A percentile compares a stretch with the other conserved stretches of the same genome.
These are phyloP conservation scores for Fraxinus greggii DNA, from an alignment of 305 asterid genomes.

Conservation along the genomic window DNA sequence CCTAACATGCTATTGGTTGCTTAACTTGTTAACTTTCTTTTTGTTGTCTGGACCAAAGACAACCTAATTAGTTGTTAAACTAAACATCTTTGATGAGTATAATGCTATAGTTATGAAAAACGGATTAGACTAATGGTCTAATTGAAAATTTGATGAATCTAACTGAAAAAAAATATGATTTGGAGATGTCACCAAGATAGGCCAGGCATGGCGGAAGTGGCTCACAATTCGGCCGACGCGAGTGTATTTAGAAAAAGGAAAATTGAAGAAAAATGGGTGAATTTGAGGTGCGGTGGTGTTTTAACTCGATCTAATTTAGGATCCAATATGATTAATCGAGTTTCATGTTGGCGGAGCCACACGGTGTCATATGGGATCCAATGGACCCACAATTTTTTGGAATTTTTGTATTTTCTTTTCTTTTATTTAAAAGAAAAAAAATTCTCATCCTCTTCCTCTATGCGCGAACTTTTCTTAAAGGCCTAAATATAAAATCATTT, in stretches of 20 bases:
- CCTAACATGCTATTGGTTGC: conserved; percentile 1
- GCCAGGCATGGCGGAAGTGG: background rate
- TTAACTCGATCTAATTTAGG: too few species aligned
- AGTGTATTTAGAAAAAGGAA: background rate
- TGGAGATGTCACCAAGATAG: background rate
- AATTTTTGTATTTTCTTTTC: too few species aligned
- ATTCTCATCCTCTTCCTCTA: too few species aligned
- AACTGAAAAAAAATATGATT: conserved; percentile 4
- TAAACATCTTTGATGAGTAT: background rate
- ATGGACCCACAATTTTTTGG: background rate
- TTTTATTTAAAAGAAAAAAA: too few species aligned
- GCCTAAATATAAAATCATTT: too few species aligned
- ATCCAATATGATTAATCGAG: too few species aligned
- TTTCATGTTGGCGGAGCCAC: too few species aligned
- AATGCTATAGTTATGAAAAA: background rate
- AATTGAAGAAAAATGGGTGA: too few species aligned
- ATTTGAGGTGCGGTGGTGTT: background rate
- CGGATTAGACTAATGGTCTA: background rate
- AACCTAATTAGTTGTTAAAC: background rate
- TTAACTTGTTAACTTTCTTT: background rate
- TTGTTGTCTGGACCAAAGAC: background rate
- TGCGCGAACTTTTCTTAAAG: too few species aligned
- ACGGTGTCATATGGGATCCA: too few species aligned
- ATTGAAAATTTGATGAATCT: background rate
- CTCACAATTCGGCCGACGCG: too few species aligned